Conservation (phyloP, 495 filamentous ascomycete species). For the Chaetomium fimeti region DNA sequence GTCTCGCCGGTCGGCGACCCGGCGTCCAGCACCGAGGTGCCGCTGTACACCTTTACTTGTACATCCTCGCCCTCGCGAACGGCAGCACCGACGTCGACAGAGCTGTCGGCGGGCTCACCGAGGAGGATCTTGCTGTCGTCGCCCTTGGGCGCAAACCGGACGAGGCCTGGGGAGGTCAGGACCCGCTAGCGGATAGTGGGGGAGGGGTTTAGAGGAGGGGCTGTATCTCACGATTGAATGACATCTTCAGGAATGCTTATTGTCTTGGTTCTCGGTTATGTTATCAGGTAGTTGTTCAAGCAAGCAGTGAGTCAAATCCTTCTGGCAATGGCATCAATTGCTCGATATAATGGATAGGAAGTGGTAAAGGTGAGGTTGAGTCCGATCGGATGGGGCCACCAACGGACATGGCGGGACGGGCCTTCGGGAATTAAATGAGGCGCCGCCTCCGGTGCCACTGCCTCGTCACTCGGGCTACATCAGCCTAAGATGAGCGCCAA, state of each 20-base stretch:
- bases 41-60: conserved; percentile 53
- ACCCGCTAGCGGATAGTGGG: no score
- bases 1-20: conserved; percentile 50
- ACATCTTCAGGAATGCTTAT: conserved; percentile 6
- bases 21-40: conserved; percentile 53
- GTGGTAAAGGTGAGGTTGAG: neutral
- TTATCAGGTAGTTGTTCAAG: neutral
- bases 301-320: neutral
- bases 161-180: conserved; percentile 46
- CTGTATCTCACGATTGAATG: conserved; percentile 4
- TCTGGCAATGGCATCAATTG: neutral
- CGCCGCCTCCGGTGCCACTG: neutral
- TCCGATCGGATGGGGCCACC: neutral
- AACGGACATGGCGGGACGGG: neutral
- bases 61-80: conserved; percentile 56
- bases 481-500: neutral
- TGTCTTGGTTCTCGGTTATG: neutral
- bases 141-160: conserved; percentile 58
- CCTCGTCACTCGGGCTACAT: neutral
- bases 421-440: conserved; percentile 13
- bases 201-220: no score
- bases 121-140: conserved; percentile 52
- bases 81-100: conserved; percentile 56
- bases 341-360: neutral
- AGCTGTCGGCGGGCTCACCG: conserved; percentile 54